A percentile compares a stretch with the other conserved stretches of the same genome.
These are phyloP conservation scores for Trichoderma aggressivum DNA, from an alignment of 2,329 filamentous ascomycete species.

Conservation along the genomic window DNA sequence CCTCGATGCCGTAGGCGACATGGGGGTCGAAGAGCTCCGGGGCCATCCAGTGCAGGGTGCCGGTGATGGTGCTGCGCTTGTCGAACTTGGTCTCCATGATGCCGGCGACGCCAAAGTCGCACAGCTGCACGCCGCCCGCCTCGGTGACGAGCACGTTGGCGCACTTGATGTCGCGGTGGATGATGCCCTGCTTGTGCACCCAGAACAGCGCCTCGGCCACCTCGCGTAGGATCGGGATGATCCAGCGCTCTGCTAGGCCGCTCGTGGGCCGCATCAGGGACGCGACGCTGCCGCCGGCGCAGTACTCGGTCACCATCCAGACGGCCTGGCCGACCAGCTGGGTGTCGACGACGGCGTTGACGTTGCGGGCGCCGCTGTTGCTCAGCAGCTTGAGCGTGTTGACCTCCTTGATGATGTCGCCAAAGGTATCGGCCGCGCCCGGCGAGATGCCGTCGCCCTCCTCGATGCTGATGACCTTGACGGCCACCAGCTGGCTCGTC, in stretches of 20 bases:
- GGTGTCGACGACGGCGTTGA: conserved; percentile 76
- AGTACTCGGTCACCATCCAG: conserved; percentile 86
- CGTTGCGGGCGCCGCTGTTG: conserved; percentile 69
- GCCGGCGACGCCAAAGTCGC: conserved; percentile 55
- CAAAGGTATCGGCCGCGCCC: conserved; percentile 54
- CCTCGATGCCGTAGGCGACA: conserved; percentile 51
- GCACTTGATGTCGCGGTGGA: conserved; percentile 68
- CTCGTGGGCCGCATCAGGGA: conserved; percentile 65
- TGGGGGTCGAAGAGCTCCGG: conserved; percentile 57
- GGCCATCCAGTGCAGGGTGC: conserved; percentile 68
- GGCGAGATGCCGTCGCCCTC: conserved; percentile 62
- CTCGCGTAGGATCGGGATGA: conserved; percentile 64
- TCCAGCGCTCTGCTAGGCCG: conserved; percentile 66
- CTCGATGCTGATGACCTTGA: conserved; percentile 77
- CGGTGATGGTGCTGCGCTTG: conserved; percentile 64
- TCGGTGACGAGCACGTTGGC: conserved; percentile 78
- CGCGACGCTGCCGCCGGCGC: conserved; percentile 75
- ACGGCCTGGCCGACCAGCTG: conserved; percentile 72
- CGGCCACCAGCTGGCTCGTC: conserved; percentile 52
- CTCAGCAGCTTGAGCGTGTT: conserved; percentile 67
- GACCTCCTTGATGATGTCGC: conserved; percentile 61
- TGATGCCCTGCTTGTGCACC: conserved; percentile 65
- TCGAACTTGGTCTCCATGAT: conserved; percentile 59
- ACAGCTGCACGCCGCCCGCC: conserved; percentile 71
- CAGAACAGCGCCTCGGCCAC: conserved; percentile 62